phyloP scores from a whole-genome alignment of 2,329 filamentous ascomycete species.

The Fusarium bulbicola region DNA sequence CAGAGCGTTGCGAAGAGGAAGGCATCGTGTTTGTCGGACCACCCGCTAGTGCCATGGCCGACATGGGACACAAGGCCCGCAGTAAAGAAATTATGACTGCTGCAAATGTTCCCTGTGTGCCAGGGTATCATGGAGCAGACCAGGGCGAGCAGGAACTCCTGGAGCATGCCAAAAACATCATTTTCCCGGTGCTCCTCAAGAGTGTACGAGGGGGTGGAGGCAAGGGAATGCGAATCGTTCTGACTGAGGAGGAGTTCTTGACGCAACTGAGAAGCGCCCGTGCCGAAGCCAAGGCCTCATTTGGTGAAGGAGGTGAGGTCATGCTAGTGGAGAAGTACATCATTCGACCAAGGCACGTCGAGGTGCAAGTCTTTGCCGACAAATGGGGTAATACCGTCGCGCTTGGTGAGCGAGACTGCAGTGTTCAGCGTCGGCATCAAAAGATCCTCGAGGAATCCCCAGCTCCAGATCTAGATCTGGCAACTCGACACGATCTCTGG shows the following conservation, averaged over 20 bases:
- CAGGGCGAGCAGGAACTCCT: slow-evolving; percentile 73
- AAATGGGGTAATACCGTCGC: slow-evolving; percentile 79
- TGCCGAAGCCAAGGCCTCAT: slow-evolving; percentile 79
- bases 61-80: slow-evolving; percentile 93
- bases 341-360: slow-evolving; percentile 81
- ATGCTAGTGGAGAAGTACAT: slow-evolving; percentile 89
- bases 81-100: slow-evolving; percentile 97
- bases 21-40: slow-evolving; percentile 96
- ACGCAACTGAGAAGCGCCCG: slow-evolving; percentile 76
- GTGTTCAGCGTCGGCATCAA: slow-evolving; percentile 85
- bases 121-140: slow-evolving; percentile 90
- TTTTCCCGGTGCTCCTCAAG: slow-evolving; percentile 79
- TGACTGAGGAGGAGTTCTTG: slow-evolving; percentile 73
- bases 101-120: slow-evolving; percentile 95
- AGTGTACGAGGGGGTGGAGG: slow-evolving; percentile 83
- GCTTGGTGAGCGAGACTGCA: slow-evolving; percentile 90
- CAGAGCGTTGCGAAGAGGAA: slow-evolving; percentile 85
- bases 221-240: slow-evolving; percentile 84
- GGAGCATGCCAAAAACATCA: slow-evolving; percentile 74
- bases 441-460: slow-evolving; percentile 93
- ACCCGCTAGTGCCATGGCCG: slow-evolving; percentile 80
- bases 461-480: slow-evolving; percentile 71
- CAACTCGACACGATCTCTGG: slow-evolving; percentile 69
- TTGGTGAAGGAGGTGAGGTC: slow-evolving; percentile 81
- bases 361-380: slow-evolving; percentile 92